Evolutionary conservation across 345 rosid genomes (phyloP).

Genomic region (Theobroma cacao): DNA sequence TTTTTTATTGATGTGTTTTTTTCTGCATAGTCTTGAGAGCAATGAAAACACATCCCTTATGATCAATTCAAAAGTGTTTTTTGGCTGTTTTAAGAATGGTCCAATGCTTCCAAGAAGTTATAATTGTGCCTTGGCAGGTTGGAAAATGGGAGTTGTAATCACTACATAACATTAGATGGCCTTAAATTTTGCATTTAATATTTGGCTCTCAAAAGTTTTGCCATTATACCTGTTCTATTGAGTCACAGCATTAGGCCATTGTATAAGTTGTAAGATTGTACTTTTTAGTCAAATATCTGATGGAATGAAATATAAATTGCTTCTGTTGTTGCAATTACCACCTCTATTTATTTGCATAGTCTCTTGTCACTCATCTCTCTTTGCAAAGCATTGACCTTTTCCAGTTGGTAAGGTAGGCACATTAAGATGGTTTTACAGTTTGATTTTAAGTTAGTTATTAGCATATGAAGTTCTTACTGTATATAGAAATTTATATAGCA

Average conservation of each 20-base stretch:
- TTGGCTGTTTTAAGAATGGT: constrained; percentile 2
- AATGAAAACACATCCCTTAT: constrained; percentile 40
- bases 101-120: neutral
- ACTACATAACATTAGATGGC: neutral
- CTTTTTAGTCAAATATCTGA: no score
- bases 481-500: no score
- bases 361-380: no score
- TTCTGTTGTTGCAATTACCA: no score
- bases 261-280: neutral
- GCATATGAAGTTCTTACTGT: no score
- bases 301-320: no score
- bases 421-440: no score
- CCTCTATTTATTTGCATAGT: no score
- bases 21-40: constrained; percentile 11
- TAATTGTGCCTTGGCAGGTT: neutral
- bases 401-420: no score
- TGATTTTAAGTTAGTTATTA: no score
- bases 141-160: neutral
- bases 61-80: neutral
- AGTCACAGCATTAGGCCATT: neutral
- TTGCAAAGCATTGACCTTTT: no score
- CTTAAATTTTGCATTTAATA: neutral
- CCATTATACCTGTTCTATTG: no score
- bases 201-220: neutral
- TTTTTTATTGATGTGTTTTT: constrained; percentile 8